phyloP scores from a whole-genome alignment of 78 protist genomes.

The slime mould (Dictyostelium discoideum) region DNA sequence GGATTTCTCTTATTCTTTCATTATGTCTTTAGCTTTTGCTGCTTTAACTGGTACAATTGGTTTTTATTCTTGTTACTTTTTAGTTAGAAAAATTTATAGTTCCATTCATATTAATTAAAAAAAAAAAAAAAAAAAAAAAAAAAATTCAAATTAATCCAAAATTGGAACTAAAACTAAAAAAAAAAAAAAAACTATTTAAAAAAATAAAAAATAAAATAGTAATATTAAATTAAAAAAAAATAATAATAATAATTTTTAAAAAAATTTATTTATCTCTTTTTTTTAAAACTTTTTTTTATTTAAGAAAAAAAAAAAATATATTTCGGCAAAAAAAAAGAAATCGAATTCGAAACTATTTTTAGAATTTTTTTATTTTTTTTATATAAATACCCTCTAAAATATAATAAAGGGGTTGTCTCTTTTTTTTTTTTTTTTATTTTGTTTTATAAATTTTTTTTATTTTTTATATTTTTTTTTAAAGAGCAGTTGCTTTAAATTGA shows the following conservation, averaged over 20 bases:
- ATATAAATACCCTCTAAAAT: not conserved
- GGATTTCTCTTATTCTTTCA: conserved; percentile 94
- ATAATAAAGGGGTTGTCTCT: not conserved
- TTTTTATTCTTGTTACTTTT: conserved; percentile 84
- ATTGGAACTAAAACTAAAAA: not conserved
- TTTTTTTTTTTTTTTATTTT: not conserved
- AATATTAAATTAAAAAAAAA: not conserved
- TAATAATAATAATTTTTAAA: too few species aligned
- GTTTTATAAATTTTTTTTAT: not conserved
- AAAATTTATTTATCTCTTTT: too few species aligned
- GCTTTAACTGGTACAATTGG: conserved; percentile 94
- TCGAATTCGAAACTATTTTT: not conserved
- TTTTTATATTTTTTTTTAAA: not conserved
- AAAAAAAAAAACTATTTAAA: not conserved
- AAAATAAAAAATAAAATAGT: not conserved
- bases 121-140: not conserved
- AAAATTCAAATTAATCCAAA: too few species aligned
- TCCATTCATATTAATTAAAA: conserved; percentile 72
- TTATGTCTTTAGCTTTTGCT: conserved; percentile 90
- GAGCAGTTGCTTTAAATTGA: not conserved
- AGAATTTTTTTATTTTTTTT: not conserved
- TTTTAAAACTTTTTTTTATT: not conserved
- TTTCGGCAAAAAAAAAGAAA: not conserved
- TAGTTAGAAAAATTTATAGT: conserved; percentile 91
- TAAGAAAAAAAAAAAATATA: not conserved